phyloP scores from a whole-genome alignment of 768 basidiomycete genomes.

The Tricholoma terreum region DNA sequence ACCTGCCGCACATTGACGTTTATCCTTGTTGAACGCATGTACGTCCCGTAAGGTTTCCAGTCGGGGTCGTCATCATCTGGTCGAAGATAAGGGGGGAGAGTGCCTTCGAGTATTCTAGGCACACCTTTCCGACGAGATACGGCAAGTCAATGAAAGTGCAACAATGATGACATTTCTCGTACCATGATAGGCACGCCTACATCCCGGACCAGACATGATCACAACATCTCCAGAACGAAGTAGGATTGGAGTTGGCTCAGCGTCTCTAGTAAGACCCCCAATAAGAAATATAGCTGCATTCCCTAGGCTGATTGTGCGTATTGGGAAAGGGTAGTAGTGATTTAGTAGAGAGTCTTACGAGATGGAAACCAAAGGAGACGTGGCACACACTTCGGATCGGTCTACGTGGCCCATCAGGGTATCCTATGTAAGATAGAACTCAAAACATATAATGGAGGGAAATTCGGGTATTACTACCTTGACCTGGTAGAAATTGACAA shows the following conservation, averaged over 20 bases:
- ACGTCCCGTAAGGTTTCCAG: constrained; percentile 64
- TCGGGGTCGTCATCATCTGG: constrained; percentile 28
- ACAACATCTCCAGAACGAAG: constrained; percentile 89
- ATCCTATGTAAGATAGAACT: constrained; percentile 44
- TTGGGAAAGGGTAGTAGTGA: not conserved
- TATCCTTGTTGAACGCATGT: constrained; percentile 68
- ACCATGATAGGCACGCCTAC: constrained; percentile 93
- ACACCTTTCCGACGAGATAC: constrained; percentile 51
- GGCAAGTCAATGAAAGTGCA: not conserved
- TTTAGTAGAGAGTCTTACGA: constrained; percentile 56
- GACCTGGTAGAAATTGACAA: constrained; percentile 92
- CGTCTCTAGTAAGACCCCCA: constrained; percentile 77
- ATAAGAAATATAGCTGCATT: constrained; percentile 89
- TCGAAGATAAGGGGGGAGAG: constrained; percentile 62
- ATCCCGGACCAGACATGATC: constrained; percentile 87
- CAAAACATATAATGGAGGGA: not conserved
- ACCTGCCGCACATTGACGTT: constrained; percentile 93
- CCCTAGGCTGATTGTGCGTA: constrained; percentile 60
- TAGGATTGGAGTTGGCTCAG: constrained; percentile 74
- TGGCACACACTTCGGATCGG: constrained; percentile 90
- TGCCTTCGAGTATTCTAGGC: constrained; percentile 81
- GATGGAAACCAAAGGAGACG: constrained; percentile 89
- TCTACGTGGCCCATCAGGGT: constrained; percentile 98
- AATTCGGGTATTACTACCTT: constrained; percentile 38
- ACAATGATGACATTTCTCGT: constrained; percentile 14